Base-by-base conservation (phyloP, 352 stramenopile species). In the Lagenidium giganteum region DNA sequence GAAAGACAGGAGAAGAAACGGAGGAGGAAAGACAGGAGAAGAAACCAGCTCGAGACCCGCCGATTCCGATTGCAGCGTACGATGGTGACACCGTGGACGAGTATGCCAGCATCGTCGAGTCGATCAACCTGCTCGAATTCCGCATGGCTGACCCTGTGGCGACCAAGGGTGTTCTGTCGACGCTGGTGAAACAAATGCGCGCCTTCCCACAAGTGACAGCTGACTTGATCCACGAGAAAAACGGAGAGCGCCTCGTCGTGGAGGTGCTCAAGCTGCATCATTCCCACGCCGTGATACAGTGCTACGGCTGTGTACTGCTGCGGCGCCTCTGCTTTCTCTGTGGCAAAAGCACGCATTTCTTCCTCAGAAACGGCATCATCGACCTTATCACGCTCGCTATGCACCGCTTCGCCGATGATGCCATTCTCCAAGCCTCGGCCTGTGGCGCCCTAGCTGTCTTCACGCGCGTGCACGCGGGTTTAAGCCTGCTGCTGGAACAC, bases 111-210 rank as follows among this genome's bases (percentile, higher is more conserved):
- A 69, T 80, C 27, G 8, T 72, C 6, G 56, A 73, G 25, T 72
- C 67, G 3, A 60, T 88, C 22, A 39, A 84, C 26, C 29, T 68
- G n/a, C 48, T 91, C 4, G 60, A 67, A 22, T 64, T 45, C 12
- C 53, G 52, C n/a, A 26, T 76, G 7, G 45, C 22, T 21, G 71
- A 87, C 43, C 47, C 73, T n/a, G 32, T 59, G 17, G 51, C 56
- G 13, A 69, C 70, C 34, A 91, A 91, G 46, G 69, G 61, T 0
- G 63, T 78, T 20, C 58, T 91, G 3, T 87, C 79, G 2, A 66
- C 58, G 2, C 69, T 91, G 22, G 73, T 88, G 7, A 87, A 93
- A 45, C 75, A 93, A 16, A 83, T 89, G 64, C 75, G 80, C n/a
- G 54, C 76, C 0, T 82, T 71, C 35, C 78, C 78, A 0, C 68